Base-by-base conservation (phyloP, 352 stramenopile species). In the Thalassiosira livingstoniorum region DNA sequence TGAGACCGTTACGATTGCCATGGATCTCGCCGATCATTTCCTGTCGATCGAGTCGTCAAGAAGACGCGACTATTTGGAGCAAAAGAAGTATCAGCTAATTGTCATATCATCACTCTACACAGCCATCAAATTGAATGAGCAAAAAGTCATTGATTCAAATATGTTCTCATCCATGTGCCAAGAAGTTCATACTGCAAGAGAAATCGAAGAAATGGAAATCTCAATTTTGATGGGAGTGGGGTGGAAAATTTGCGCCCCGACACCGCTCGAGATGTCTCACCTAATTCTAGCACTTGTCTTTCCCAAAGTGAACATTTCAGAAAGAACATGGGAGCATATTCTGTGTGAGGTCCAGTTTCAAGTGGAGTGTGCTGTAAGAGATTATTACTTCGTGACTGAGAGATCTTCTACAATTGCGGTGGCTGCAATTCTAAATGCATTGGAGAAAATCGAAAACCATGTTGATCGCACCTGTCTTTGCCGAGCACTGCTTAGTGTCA, bases 11-110 rank as follows among this genome's bases (percentile, higher is more conserved):
- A 67, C 61, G 11, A 80, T 91, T 60, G 69, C 70, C 5, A 85
- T 91, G 75, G 77, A 73, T 35, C 89, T 78, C 39, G 51, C 89
- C 4, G 85, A 91, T 82, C 78, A 82, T 25, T 88, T 88, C 47
- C 76, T 90, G 31, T 61, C 53, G 3, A 61, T 45, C 32, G 13
- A 23, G 10, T 37, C n/a, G 39, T 10, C 34, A n/a, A 29, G 11
- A 35, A 21, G 23, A 13, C 15, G 4, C 2, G 1, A 25, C 7
- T 13, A 21, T 47, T 18, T 47, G 13, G 18, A 66, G 4, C 15
- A 29, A 13, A 39, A 34, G 15, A 25, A 47, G 27, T 34, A 47
- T 23, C 66, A 75, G 27, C 42, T 75, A 7, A 1, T 58, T 18
- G 66, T 47, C 42, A 43, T 75, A n/a, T n/a, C 66, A 21, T 2